A percentile compares a stretch with the other conserved stretches of the same genome.
Conservation (phyloP, 73 alveolate genomes). For the Tetrahymena borealis region DNA sequence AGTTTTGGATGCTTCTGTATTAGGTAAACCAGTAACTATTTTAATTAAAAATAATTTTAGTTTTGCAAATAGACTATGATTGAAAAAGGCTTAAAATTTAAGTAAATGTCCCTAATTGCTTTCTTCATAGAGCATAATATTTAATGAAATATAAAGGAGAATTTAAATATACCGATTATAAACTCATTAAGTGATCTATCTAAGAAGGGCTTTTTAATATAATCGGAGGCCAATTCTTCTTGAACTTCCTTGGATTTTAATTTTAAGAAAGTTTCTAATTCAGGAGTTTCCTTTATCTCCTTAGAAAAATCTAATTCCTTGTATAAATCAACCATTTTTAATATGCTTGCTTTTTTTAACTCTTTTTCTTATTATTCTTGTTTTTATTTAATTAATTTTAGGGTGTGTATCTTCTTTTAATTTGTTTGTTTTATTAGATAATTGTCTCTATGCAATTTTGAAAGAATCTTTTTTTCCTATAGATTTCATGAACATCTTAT, state of each 20-base stretch:
- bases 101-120: no score
- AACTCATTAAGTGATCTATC: neutral
- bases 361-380: neutral
- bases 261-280: neutral
- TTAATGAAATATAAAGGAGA: neutral
- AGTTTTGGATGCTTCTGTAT: neutral
- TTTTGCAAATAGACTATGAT: no score
- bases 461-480: neutral
- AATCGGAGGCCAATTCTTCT: neutral
- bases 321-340: neutral
- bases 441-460: neutral
- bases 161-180: neutral
- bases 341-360: neutral
- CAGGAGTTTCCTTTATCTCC: neutral
- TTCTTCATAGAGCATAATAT: neutral
- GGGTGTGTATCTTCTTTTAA: neutral
- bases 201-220: neutral
- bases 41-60: neutral
- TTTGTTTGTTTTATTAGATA: neutral
- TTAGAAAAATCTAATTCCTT: neutral
- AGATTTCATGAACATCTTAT: neutral
- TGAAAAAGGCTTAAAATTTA: no score
- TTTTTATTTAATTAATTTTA: neutral
- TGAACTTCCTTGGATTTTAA: neutral
- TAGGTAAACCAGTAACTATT: neutral